phyloP scores from a whole-genome alignment of 1,139 yeast species.

The Spencermartinsiella ligniputridi region DNA sequence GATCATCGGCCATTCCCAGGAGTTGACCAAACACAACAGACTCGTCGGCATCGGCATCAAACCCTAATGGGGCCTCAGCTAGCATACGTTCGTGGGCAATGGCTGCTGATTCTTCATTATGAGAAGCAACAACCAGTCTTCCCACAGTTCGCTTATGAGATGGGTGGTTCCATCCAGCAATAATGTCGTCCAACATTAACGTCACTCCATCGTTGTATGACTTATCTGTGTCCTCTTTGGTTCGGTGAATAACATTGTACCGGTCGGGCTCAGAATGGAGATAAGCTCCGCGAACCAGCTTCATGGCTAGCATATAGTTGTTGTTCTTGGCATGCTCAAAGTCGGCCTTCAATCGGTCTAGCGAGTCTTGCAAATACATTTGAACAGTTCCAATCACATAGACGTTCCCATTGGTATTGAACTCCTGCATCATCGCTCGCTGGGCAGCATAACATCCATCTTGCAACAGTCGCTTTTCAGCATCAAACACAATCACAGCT shows the following conservation, averaged over 20 bases:
- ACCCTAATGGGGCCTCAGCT: constrained; percentile 25
- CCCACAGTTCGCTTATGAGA: constrained; percentile 47
- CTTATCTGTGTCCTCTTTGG: constrained; percentile 72
- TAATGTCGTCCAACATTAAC: constrained; percentile 58
- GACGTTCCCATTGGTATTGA: constrained; percentile 56
- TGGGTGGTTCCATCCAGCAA: constrained; percentile 44
- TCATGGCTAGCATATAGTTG: constrained; percentile 73
- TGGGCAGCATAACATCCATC: constrained; percentile 90
- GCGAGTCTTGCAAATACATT: constrained; percentile 77
- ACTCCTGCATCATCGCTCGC: constrained; percentile 70
- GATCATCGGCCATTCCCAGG: constrained; percentile 93
- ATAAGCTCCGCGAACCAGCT: constrained; percentile 97
- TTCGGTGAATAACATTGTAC: constrained; percentile 58
- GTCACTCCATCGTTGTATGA: constrained; percentile 72
- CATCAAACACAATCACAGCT: constrained; percentile 85
- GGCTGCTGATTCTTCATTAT: constrained; percentile 74
- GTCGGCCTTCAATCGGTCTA: constrained; percentile 58
- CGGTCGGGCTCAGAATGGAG: constrained; percentile 84
- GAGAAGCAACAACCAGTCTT: constrained; percentile 89
- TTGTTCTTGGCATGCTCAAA: constrained; percentile 57
- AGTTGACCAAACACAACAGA: constrained; percentile 84
- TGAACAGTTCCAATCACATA: constrained; percentile 89
- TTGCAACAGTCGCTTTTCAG: constrained; percentile 85
- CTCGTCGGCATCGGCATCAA: constrained; percentile 25
- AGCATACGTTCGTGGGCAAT: constrained; percentile 58